Base-by-base conservation (phyloP, 2,329 filamentous ascomycete genomes). In the Pseudofabraea citricarpa region DNA sequence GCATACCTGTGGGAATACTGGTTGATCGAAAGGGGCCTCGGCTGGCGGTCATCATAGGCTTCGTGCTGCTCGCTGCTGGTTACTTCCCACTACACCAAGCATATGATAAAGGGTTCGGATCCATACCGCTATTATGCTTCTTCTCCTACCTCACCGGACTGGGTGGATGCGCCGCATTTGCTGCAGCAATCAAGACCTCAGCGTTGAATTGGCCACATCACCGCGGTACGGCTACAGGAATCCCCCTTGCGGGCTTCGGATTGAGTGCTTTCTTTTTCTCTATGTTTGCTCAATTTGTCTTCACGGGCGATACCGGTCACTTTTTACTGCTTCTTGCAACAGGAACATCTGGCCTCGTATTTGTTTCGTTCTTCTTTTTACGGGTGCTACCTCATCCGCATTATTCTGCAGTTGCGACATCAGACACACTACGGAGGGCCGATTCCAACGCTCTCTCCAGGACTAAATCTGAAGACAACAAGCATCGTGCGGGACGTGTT, bases 201-300 rank as follows among this genome's bases (percentile, higher is more conserved):
- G 90, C 90, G 8, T 75, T 93, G 52, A 96, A 96, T 66, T 96
- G 90, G 81, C 91, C 91, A 10, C 79, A 84, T 46, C 85, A 95
- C 62, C 81, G 93, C 51, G 93, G 93, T 43, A 95, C 91, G 3
- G 93, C 93, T 5, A 97, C 93, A 5, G 90, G 90, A 1, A 93
- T 97, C 56, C 91, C 93, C 5, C 68, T 97, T 44, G 88, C 93
- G 44, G 90, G 88, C 3, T 97, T 97, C 60, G 93, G 93, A 3
- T 69, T 98, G 45, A 96, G 90, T 62, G 93, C 93, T 43, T 93
- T 98, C 67, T 95, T 97, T 71, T 98, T 96, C 68, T 91, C 93
- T 1, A 74, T 83, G 2, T 67, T 94, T 24, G 87, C 89, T 18
- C 79, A 81, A 15, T 60, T 94, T 36, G 70, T 88, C 31, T 90